Evolutionary conservation across 768 basidiomycete genomes (phyloP).

Genomic region (Lactarius deliciosus): DNA sequence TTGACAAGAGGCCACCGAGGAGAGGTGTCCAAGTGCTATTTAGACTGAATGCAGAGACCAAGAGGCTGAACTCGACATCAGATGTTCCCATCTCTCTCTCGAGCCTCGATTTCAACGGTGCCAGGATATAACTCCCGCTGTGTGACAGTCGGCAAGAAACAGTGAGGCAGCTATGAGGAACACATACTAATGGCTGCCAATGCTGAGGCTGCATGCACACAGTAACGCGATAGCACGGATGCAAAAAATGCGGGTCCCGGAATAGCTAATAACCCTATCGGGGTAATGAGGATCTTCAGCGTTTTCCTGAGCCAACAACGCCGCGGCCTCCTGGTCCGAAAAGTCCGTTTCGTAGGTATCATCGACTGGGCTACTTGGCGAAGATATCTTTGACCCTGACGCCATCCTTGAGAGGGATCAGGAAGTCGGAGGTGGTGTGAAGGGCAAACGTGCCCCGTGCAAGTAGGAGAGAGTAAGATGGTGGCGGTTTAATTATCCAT

Average conservation of each 20-base stretch:
- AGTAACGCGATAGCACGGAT: constrained; percentile 61
- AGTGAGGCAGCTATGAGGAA: constrained; percentile 1
- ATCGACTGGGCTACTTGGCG: neutral
- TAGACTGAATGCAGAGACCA: constrained; percentile 74
- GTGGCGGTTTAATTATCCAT: neutral
- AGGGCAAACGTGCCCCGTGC: neutral
- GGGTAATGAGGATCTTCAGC: neutral
- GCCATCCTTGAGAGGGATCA: neutral
- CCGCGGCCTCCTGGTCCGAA: constrained; percentile 6
- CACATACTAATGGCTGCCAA: constrained; percentile 75
- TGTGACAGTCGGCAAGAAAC: constrained; percentile 4
- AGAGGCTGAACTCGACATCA: constrained; percentile 73
- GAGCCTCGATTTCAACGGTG: constrained; percentile 72
- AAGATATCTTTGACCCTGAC: neutral
- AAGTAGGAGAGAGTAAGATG: neutral
- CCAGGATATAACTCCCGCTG: constrained; percentile 73
- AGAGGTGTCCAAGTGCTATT: constrained; percentile 80
- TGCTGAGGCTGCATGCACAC: constrained; percentile 70
- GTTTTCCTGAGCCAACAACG: constrained; percentile 1
- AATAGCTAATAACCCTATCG: neutral
- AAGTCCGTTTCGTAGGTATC: neutral
- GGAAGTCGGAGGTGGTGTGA: neutral
- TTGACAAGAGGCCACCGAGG: constrained; percentile 69
- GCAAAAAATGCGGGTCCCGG: constrained; percentile 39
- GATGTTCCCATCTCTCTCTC: constrained; percentile 69